Evolutionary conservation across 1,139 yeast species (phyloP).

Genomic region (Eremothecium cymbalariae): DNA sequence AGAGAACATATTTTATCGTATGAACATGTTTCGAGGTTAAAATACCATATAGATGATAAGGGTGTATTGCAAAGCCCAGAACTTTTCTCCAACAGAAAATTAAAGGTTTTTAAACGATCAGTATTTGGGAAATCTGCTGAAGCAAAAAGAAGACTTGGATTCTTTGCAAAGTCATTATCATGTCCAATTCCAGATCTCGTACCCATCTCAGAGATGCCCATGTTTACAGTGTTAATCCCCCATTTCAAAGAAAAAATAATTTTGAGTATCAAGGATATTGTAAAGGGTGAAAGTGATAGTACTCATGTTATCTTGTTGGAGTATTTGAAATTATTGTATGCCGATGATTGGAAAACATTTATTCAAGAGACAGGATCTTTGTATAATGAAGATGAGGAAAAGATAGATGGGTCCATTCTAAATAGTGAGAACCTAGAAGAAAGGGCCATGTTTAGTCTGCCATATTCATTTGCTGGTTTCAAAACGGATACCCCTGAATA

Average conservation of each 20-base stretch:
- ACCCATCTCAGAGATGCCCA: constrained; percentile 70
- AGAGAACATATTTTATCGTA: constrained; percentile 62
- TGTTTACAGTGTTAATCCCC: constrained; percentile 65
- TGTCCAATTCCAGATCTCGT: constrained; percentile 66
- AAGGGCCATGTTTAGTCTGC: constrained; percentile 3
- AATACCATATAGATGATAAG: constrained; percentile 39
- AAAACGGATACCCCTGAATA: constrained; percentile 70
- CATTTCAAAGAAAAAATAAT: constrained; percentile 68
- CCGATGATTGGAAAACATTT: constrained; percentile 69
- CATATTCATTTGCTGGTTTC: constrained; percentile 51
- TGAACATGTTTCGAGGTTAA: constrained; percentile 61
- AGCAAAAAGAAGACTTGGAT: constrained; percentile 68
- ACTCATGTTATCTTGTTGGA: constrained; percentile 65
- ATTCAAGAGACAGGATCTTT: constrained; percentile 49
- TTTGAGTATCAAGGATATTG: constrained; percentile 59
- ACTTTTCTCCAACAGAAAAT: constrained; percentile 63
- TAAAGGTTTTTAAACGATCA: constrained; percentile 53
- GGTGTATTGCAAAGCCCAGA: constrained; percentile 54
- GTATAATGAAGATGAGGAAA: constrained; percentile 4
- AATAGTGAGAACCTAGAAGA: too few relatives aligned
- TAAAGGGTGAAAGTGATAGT: constrained; percentile 63
- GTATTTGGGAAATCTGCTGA: constrained; percentile 51
- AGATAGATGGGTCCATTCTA: too few relatives aligned
- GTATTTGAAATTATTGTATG: constrained; percentile 64
- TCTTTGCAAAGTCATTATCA: constrained; percentile 68